Base-by-base conservation (phyloP, 2,329 filamentous ascomycete genomes). In the Penicillium concentricum region DNA sequence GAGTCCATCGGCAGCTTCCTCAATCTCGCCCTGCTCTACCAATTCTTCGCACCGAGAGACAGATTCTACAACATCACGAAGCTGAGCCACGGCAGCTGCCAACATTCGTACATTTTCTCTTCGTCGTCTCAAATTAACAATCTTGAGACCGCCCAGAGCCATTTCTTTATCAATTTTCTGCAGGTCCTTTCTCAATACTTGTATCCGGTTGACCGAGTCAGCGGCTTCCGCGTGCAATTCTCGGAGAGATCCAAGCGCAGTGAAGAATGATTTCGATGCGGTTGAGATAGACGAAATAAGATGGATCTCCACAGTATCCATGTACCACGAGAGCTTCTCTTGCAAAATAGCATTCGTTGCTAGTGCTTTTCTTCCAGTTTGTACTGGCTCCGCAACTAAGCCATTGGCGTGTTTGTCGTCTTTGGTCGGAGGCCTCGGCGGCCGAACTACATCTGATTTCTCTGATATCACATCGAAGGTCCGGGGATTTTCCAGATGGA, bases 301-400 rank as follows among this genome's bases (percentile, higher is more conserved):
- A 72, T 99, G 94, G 53, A 99, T 91, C 72, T 99, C 94, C 22
- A 99, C 92, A 0, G 94, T 99, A 72, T 99, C 94, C 92, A 99
- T 96, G 73, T 99, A 99, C 94, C 94, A 99, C 0, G 94, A 97
- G 13, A 99, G 80, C 75, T 99, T 99, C 75, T 99, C 94, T 72
- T 99, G 94, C 35, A 99, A 75, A 57, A 99, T 99, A 0, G 94
- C 94, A 75, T 99, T 99, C 0, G 92, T 97, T 8, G 93, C 93
- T 28, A 99, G 80, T 1, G 91, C 90, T 72, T 97, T 97, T 58
- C 93, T 85, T 9, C 80, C 81, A 13, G 77, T 75, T 18, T 75
- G 72, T 42, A 78, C 72, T 8, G 89, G 87, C 12, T 82, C 82
- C 22, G 82, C 76, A 0, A 82, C 76, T 49, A 78, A 79, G 5